Evolutionary conservation across 805 yeast genomes (phyloP), one percentile per base, ranked within the genome.

Genomic region (Cyberlindnera japonica): DNA sequence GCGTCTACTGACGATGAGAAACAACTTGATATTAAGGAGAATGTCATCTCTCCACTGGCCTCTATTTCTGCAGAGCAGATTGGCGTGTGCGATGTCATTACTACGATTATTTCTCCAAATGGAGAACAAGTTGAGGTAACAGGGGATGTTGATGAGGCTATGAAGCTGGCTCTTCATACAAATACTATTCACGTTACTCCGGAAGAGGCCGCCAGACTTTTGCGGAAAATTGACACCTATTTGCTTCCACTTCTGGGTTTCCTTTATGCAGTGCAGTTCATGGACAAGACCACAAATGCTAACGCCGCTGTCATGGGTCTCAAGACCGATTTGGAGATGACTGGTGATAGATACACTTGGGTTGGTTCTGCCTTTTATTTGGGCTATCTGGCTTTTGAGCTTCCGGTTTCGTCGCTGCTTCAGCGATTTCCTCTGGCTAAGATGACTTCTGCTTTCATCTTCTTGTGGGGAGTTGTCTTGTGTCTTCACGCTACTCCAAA

Each of bases 391-490:
- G 64, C 63, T 3, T 79, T 77, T 52, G 80, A 77, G 49, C 62
- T 72, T 41, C 74, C 78, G 4, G 67, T 72, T 4, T 56, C 65
- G 11, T 50, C 63, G 30, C 35, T 69, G 1, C 53, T 78, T 20
- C 88, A 82, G 55, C 65, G 66, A 38, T 70, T 76, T 34, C 82
- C 80, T 3, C 65, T 81, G 46, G 69, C 77, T 6, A 76, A 73
- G 45, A 58, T 77, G 7, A 64, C 72, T 4, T 62, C 74, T 13
- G 44, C 59, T 1, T 69, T 70, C 40, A 69, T 80, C 23, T 53
- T 77, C 14, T 32, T 74, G 0, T 82, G 89, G 88, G 87, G 87
- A n/a, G 51, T 54, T 18, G 56, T 77, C n/a, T 57, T 78, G 30
- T 63, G 73, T 25, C 62, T 75, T 12, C 77, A 74, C 44, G 69